A percentile compares a stretch with the other conserved stretches of the same genome.
These are phyloP conservation scores for Trametes polyzona DNA, from an alignment of 1,284 basidiomycete species.

Conservation along the genomic window DNA sequence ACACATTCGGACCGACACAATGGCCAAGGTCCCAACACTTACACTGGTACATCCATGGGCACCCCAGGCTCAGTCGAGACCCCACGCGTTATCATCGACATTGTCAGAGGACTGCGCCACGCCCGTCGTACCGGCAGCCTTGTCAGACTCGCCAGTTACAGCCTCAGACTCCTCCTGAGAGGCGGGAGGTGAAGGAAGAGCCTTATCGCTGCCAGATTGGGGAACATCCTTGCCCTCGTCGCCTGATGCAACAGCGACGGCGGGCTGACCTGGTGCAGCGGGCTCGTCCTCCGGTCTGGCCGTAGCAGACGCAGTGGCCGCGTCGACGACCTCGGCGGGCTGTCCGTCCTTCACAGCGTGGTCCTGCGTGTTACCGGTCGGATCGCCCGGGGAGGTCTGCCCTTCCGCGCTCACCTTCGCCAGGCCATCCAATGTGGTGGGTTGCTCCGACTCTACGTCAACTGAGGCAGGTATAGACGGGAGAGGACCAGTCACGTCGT, in stretches of 20 bases:
- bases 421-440: neutral
- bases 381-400: neutral
- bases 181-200: neutral
- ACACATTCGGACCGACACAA: too few relatives aligned
- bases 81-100: slow-evolving; percentile 8
- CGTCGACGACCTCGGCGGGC: neutral
- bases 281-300: too few relatives aligned
- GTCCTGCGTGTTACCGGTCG: neutral
- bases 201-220: neutral
- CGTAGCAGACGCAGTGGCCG: too few relatives aligned
- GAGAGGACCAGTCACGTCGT: neutral
- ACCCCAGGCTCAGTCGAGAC: too few relatives aligned
- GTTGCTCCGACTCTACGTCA: neutral
- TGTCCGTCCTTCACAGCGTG: neutral
- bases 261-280: too few relatives aligned
- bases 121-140: neutral
- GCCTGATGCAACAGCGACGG: too few relatives aligned
- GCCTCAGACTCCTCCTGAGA: neutral
- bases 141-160: neutral
- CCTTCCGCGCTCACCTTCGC: neutral
- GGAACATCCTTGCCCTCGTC: neutral
- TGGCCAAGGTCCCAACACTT: too few relatives aligned
- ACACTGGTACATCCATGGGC: too few relatives aligned
- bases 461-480: neutral
- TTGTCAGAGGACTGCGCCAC: neutral